A percentile compares a stretch with the other conserved stretches of the same genome.
Conservation (phyloP, 2,329 filamentous ascomycete genomes). For the Verticillium albo-atrum region DNA sequence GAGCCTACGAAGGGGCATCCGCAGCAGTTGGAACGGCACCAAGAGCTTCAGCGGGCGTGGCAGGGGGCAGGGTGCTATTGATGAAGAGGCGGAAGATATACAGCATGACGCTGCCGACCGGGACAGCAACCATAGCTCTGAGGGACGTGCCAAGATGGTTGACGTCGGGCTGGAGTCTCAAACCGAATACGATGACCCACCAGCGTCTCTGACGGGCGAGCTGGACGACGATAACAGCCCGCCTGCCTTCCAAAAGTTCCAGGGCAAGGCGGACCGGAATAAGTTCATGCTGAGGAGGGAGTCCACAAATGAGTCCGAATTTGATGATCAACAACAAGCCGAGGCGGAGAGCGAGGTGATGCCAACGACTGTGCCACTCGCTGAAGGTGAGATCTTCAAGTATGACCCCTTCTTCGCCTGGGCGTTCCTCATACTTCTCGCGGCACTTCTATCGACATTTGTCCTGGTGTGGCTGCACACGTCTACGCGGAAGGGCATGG, state of each 20-base stretch:
- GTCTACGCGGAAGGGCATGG: slow-evolving; percentile 67
- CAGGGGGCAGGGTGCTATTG: slow-evolving; percentile 22
- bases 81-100: slow-evolving; percentile 39
- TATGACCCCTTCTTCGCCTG: slow-evolving; percentile 93
- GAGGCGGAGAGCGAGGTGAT: slow-evolving; percentile 29
- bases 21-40: slow-evolving; percentile 61
- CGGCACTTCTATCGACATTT: slow-evolving; percentile 81
- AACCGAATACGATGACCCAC: slow-evolving; percentile 54
- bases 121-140: slow-evolving; percentile 21
- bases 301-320: slow-evolving; percentile 43
- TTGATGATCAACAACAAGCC: slow-evolving; percentile 24
- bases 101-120: slow-evolving; percentile 25
- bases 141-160: slow-evolving; percentile 65
- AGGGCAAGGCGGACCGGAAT: slow-evolving; percentile 29
- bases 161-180: slow-evolving; percentile 78
- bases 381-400: slow-evolving; percentile 65
- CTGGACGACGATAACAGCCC: slow-evolving; percentile 41
- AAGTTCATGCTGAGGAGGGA: slow-evolving; percentile 36
- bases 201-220: slow-evolving; percentile 51
- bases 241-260: slow-evolving; percentile 60
- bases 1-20: slow-evolving; percentile 48
- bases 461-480: slow-evolving; percentile 90
- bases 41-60: slow-evolving; percentile 28
- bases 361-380: slow-evolving; percentile 44
- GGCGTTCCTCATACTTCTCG: slow-evolving; percentile 80